Conservation (phyloP, 768 basidiomycete genomes). For the Rossbeevera mucosa region DNA sequence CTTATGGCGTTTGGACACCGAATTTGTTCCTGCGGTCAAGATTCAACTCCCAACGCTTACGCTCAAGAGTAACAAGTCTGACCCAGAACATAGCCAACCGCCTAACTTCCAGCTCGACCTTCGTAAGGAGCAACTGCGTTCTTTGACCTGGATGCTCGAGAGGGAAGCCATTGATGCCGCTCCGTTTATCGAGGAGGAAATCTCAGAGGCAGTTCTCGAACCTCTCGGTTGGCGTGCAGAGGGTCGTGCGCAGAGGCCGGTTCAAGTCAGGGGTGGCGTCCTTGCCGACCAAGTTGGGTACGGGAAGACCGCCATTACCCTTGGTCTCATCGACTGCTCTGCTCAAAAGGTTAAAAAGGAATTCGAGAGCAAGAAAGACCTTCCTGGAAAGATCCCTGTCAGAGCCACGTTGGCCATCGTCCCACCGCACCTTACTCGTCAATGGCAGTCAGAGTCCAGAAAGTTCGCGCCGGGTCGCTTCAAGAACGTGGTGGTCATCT, state of each 20-base stretch:
- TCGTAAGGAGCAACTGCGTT: slow-evolving; percentile 83
- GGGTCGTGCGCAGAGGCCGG: slow-evolving; percentile 75
- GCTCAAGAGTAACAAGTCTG: slow-evolving; percentile 71
- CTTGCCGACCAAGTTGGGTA: slow-evolving; percentile 96
- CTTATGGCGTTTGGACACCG: slow-evolving; percentile 81
- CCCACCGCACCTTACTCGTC: slow-evolving; percentile 83
- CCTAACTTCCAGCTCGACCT: slow-evolving; percentile 69
- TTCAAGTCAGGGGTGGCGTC: slow-evolving; percentile 80
- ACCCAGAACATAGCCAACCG: slow-evolving; percentile 69
- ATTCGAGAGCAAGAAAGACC: slow-evolving; percentile 44
- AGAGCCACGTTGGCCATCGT: slow-evolving; percentile 83
- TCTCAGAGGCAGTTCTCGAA: slow-evolving; percentile 82
- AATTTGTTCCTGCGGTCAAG: slow-evolving; percentile 63
- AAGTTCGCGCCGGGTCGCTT: slow-evolving; percentile 61
- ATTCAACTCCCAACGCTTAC: slow-evolving; percentile 59
- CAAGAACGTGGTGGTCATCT: slow-evolving; percentile 56
- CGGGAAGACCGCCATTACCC: slow-evolving; percentile 93
- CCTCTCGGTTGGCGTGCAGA: slow-evolving; percentile 94
- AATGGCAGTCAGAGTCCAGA: slow-evolving; percentile 82
- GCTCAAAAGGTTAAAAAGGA: slow-evolving; percentile 53
- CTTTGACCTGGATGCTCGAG: slow-evolving; percentile 86
- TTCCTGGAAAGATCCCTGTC: slow-evolving; percentile 63
- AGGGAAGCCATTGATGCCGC: slow-evolving; percentile 62
- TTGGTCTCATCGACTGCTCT: slow-evolving; percentile 80
- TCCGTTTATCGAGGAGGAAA: slow-evolving; percentile 90